These are phyloP conservation scores for Fusarium lateritium DNA, from an alignment of 2,329 filamentous ascomycete genomes.

Conservation along the genomic window DNA sequence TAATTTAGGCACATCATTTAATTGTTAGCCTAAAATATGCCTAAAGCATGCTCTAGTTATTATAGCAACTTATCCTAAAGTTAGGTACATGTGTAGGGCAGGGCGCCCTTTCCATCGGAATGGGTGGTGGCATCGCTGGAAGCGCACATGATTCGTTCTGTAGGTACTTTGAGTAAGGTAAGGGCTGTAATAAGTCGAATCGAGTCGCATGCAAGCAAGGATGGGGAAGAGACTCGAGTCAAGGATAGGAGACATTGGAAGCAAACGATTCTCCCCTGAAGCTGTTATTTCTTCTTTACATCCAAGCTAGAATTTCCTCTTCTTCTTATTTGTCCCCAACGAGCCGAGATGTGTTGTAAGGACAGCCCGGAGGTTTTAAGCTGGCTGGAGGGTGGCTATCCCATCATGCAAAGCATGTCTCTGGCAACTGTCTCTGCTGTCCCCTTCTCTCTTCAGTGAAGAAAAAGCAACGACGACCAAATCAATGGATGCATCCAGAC, in stretches of 20 bases:
- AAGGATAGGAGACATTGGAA: not conserved
- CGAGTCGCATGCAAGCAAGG: constrained; percentile 3
- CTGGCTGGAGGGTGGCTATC: constrained; percentile 17
- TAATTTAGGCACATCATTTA: no score
- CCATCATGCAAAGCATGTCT: constrained; percentile 10
- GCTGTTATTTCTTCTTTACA: not conserved
- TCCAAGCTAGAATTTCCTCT: not conserved
- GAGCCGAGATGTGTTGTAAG: not conserved
- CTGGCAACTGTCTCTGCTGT: constrained; percentile 19
- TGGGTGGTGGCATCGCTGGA: constrained; percentile 10
- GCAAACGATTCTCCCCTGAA: not conserved
- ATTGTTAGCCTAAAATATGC: no score
- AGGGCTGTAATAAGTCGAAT: constrained; percentile 1
- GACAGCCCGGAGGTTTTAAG: constrained; percentile 2
- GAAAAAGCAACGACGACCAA: constrained; percentile 23
- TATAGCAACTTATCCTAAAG: no score
- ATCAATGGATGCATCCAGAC: constrained; percentile 16
- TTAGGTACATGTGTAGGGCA: not conserved
- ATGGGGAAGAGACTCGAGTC: not conserved
- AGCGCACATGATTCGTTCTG: constrained; percentile 15
- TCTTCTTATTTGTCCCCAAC: not conserved
- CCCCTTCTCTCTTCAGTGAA: constrained; percentile 15
- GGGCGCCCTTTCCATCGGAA: not conserved
- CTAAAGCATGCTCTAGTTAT: no score
- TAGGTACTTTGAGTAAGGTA: not conserved